phyloP scores from a whole-genome alignment of 163 green algal species.

The Prototheca cutis region DNA sequence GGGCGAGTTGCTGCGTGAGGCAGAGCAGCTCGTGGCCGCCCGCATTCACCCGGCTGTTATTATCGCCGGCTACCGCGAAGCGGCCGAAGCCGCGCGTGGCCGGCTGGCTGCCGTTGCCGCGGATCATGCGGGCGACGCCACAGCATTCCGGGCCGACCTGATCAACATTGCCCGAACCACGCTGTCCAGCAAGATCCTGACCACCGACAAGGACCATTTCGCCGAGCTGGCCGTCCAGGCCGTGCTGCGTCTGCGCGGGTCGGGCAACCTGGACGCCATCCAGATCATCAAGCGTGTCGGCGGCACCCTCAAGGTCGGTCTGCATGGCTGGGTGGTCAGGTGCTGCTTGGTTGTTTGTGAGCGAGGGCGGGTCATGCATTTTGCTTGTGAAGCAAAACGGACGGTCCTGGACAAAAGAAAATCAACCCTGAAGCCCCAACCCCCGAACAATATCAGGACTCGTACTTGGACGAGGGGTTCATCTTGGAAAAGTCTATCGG shows the following conservation, averaged over 20 bases:
- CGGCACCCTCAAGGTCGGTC: conserved; percentile 60
- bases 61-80: conserved; percentile 82
- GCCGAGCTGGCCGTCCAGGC: conserved; percentile 92
- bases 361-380: no score
- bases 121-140: conserved; percentile 54
- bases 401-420: no score
- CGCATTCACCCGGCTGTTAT: conserved; percentile 99
- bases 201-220: conserved; percentile 89
- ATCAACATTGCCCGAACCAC: conserved; percentile 96
- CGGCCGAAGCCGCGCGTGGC: conserved; percentile 47
- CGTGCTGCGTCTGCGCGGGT: conserved; percentile 81
- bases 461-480: conserved; percentile 97
- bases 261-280: conserved; percentile 84
- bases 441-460: no score
- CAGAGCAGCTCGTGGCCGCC: conserved; percentile 83
- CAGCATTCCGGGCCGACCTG: conserved; percentile 59
- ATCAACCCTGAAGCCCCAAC: no score
- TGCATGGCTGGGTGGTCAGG: not conserved
- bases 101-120: conserved; percentile 54
- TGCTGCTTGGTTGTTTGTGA: not conserved
- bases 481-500: conserved; percentile 98
- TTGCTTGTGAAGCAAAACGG: no score
- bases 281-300: conserved; percentile 98
- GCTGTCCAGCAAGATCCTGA: conserved; percentile 86
- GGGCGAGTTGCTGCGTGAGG: conserved; percentile 91